Base-by-base conservation (phyloP, 495 filamentous ascomycete genomes). In the Lophium mytilinum region DNA sequence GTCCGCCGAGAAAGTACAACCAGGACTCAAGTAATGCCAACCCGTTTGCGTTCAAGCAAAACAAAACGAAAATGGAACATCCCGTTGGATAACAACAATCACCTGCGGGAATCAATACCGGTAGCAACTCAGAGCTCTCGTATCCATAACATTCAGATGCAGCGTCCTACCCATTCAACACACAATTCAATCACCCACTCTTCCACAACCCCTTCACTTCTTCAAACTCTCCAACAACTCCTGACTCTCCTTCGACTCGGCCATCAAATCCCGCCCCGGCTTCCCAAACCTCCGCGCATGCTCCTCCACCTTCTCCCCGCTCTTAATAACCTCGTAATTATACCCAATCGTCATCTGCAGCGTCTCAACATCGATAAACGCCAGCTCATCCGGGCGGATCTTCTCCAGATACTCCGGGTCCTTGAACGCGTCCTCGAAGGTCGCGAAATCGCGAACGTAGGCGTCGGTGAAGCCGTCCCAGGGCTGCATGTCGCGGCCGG, bases 401-500 rank as follows among this genome's bases (percentile, higher is more conserved):
- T 50, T 50, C n/a, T 56, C 37, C 42, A 37, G 36, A 35, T 60
- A 60, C 14, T 60, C 45, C 40, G 51, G 52, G 30, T 56, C 57
- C 46, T 54, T 49, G 34, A 60, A 56, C 15, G 57, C 57, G 37
- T 50, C 51, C 35, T 60, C 57, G 21, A 60, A 60, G 36, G 53
- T 52, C 19, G 49, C 52, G 30, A 54, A 60, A 21, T 60, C 53
- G 33, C 35, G 52, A 6, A 60, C 58, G 42, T 54, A 57, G 48
- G 56, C 56, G 34, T 62, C 58, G 17, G 35, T 53, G 53, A 57
- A 50, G 21, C 55, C 54, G 24, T 62, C 55, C 42, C 42, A 60
- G 9, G 42, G 12, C 4, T 54, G 37, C 17, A 50, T 43, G 7
- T n/a, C 18, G 9, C 57, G 42, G 9, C 52, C 57, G 17, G 57